A percentile compares a stretch with the other conserved stretches of the same genome.
phyloP scores from a whole-genome alignment of 257 asterid species.

The Dorcoceras hygrometricum region DNA sequence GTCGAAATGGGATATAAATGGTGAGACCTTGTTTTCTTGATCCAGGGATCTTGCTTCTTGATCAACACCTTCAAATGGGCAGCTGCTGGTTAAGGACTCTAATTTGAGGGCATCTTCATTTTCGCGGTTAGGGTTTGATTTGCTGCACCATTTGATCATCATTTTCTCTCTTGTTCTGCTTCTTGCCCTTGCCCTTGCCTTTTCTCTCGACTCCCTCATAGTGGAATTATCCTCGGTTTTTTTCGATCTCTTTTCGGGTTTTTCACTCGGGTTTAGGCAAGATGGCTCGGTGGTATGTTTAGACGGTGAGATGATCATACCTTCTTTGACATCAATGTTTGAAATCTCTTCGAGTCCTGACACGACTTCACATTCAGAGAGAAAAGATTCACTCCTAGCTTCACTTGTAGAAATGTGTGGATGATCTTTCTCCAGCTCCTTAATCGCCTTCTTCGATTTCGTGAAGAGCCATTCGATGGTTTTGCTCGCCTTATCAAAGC shows the following conservation, averaged over 20 bases:
- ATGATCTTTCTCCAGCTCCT: constrained; percentile 37
- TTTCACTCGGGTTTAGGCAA: background rate
- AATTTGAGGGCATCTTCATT: constrained; percentile 20
- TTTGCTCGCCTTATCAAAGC: constrained; percentile 71
- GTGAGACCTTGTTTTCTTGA: constrained; percentile 24
- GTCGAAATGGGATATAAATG: background rate
- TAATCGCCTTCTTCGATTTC: constrained; percentile 57
- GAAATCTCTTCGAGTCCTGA: constrained; percentile 35
- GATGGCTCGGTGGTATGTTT: background rate
- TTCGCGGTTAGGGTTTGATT: constrained; percentile 31
- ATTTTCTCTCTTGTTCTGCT: constrained; percentile 48
- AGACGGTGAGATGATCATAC: background rate
- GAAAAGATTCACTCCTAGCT: constrained; percentile 36
- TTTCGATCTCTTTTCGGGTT: constrained; percentile 7
- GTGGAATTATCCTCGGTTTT: constrained; percentile 4
- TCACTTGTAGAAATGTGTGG: constrained; percentile 18
- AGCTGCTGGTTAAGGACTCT: constrained; percentile 25
- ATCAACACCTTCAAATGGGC: constrained; percentile 32
- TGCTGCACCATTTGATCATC: constrained; percentile 29
- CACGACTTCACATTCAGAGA: constrained; percentile 44
- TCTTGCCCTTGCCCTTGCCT: constrained; percentile 58
- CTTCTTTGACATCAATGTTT: constrained; percentile 11
- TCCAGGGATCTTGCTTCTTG: constrained; percentile 24
- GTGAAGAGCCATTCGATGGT: constrained; percentile 73
- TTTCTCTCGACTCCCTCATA: constrained; percentile 45